Evolutionary conservation across 345 rosid genomes (phyloP).

Genomic region (Arabidopsis arenosa): DNA sequence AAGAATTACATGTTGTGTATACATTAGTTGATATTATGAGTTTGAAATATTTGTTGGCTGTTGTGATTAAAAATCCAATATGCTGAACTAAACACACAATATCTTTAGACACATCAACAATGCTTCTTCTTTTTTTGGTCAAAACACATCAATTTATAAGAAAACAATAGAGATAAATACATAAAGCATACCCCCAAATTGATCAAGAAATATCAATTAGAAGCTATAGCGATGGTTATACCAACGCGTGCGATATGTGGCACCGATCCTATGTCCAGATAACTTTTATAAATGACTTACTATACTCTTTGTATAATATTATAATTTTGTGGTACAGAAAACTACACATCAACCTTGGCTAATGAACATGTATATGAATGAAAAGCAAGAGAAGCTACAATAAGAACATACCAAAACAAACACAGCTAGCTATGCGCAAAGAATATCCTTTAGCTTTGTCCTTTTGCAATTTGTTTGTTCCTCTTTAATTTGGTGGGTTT

Average conservation of each 20-base stretch:
- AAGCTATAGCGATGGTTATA: not conserved
- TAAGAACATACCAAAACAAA: conserved; percentile 35
- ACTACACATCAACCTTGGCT: conserved; percentile 26
- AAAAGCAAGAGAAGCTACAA: conserved; percentile 32
- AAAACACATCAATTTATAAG: not conserved
- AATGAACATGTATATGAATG: conserved; percentile 11
- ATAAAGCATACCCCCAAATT: not conserved
- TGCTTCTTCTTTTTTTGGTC: not conserved
- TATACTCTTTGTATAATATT: not conserved
- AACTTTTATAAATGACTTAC: not conserved
- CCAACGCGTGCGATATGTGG: not conserved
- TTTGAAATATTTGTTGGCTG: not conserved
- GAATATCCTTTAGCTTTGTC: conserved; percentile 22
- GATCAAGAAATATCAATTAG: too few relatives aligned
- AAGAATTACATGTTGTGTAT: not conserved
- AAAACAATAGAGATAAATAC: not conserved
- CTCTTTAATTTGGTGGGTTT: conserved; percentile 13
- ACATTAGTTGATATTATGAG: not conserved
- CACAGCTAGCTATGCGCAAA: conserved; percentile 32
- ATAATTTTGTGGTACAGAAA: conserved; percentile 29
- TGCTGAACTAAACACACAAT: not conserved
- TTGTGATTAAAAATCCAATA: not conserved
- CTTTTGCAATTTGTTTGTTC: conserved; percentile 36
- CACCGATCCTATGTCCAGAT: conserved; percentile 10
- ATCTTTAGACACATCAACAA: not conserved